phyloP scores from a whole-genome alignment of 805 yeast species.

The baker's yeast (Saccharomyces cerevisiae) region DNA sequence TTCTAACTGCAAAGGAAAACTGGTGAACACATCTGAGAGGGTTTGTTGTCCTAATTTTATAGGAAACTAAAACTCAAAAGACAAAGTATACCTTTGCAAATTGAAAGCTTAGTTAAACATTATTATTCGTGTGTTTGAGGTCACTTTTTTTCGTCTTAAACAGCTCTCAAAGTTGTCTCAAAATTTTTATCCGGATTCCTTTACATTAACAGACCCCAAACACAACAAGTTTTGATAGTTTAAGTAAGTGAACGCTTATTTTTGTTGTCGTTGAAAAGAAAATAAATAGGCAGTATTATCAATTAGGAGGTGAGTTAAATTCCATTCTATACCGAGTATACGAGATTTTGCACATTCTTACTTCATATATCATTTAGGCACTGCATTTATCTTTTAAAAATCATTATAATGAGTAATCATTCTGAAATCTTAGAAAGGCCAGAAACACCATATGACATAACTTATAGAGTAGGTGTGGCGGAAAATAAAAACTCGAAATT shows the following conservation, averaged over 20 bases:
- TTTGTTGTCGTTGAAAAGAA: background rate
- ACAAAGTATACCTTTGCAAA: background rate
- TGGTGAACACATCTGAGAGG: background rate
- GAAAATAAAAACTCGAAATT: slow-evolving; percentile 77
- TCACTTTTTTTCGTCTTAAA: background rate
- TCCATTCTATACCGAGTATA: background rate
- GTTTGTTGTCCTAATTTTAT: background rate
- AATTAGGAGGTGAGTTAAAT: background rate
- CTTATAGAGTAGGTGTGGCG: slow-evolving; percentile 84
- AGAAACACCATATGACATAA: slow-evolving; percentile 35
- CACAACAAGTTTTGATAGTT: background rate
- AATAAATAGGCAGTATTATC: background rate
- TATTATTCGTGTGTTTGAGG: background rate
- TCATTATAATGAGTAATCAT: slow-evolving; percentile 1
- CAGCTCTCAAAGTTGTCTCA: background rate
- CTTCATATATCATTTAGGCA: background rate
- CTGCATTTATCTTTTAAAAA: background rate
- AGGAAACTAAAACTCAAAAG: background rate
- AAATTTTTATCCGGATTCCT: background rate
- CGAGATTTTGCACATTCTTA: background rate
- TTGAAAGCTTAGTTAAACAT: background rate
- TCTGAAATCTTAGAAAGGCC: background rate
- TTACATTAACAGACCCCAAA: background rate
- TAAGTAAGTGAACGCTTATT: background rate
- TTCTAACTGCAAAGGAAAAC: background rate